Base-by-base conservation (phyloP, 129 eudicot species). In the Logfia minima region DNA sequence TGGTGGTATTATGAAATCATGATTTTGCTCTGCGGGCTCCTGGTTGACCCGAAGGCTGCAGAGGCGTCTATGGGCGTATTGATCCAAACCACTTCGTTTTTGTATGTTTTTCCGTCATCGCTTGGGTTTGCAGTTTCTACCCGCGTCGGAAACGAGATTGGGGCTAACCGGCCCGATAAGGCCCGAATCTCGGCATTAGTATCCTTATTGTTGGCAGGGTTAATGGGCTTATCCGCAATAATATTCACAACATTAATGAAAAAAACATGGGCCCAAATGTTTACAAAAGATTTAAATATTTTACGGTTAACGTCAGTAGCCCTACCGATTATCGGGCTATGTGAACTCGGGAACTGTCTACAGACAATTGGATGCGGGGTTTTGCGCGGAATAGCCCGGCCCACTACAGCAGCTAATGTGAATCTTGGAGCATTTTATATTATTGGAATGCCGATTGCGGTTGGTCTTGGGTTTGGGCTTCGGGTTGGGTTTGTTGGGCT, bases 1-100 rank as follows among this genome's bases (percentile, higher is more conserved):
- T 87, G 91, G 91, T 87, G 91, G 91, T 87, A 86, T 85, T 87
- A 87, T 34, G 91, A 87, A 83, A 87, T 87, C 75, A 84, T 87
- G 86, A 87, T 81, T 18, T 79, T 87, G 51, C 48, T 87, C 2
- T 85, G 89, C 24, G 92, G 92, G 64, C 77, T 87, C 14, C 31
- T 87, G 19, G 85, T 71, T 52, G 80, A 83, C 82, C 87, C 92
- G 22, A 77, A 39, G 19, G 84, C 89, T 60, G 66, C 87, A 7
- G 85, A 85, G 45, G 92, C 92, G 0, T 87, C 92, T 0, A 85
- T 87, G 92, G 89, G 92, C 0, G 72, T 87, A 2, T 74, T 87
- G 53, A 87, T 87, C 17, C 92, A 87, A n/a, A 87, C 84, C 8
- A 87, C 92, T 10, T 66, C 85, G n/a, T 78, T 85, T 9, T 62